phyloP scores from a whole-genome alignment of 768 basidiomycete species.

The Inosperma sp. region DNA sequence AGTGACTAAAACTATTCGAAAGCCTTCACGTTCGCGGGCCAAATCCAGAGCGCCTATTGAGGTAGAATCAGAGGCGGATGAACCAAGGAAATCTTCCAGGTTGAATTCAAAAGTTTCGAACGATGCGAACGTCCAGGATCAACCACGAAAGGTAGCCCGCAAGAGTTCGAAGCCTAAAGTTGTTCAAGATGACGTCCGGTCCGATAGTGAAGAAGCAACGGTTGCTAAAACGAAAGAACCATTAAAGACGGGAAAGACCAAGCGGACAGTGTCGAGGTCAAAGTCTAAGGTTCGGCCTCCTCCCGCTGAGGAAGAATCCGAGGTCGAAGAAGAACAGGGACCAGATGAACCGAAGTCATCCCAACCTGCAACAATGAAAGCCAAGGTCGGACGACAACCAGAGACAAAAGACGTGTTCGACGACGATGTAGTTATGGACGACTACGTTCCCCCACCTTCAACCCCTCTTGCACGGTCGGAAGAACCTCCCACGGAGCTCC shows the following conservation, averaged over 20 bases:
- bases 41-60: conserved; percentile 22
- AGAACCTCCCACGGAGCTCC: conserved; percentile 16
- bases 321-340: conserved; percentile 18
- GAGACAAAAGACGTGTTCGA: conserved; percentile 17
- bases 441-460: conserved; percentile 10
- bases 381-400: conserved; percentile 12
- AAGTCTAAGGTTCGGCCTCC: conserved; percentile 24
- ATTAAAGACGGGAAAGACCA: conserved; percentile 4
- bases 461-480: conserved; percentile 9
- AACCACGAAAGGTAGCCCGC: conserved; percentile 20
- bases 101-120: too few relatives aligned
- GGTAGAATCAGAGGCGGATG: conserved; percentile 12
- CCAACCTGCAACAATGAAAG: conserved; percentile 7
- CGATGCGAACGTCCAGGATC: too few relatives aligned
- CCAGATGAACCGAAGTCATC: conserved; percentile 7
- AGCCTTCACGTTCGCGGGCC: not conserved
- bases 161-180: conserved; percentile 24
- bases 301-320: conserved; percentile 14
- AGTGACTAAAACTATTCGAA: conserved; percentile 30
- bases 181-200: conserved; percentile 15
- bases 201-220: conserved; percentile 20
- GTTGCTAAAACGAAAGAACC: conserved; percentile 14
- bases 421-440: conserved; percentile 20
- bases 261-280: conserved; percentile 18
- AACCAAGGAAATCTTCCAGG: too few relatives aligned